Conservation (phyloP, 2,329 filamentous ascomycete genomes). For the Ceratocystis variospora region DNA sequence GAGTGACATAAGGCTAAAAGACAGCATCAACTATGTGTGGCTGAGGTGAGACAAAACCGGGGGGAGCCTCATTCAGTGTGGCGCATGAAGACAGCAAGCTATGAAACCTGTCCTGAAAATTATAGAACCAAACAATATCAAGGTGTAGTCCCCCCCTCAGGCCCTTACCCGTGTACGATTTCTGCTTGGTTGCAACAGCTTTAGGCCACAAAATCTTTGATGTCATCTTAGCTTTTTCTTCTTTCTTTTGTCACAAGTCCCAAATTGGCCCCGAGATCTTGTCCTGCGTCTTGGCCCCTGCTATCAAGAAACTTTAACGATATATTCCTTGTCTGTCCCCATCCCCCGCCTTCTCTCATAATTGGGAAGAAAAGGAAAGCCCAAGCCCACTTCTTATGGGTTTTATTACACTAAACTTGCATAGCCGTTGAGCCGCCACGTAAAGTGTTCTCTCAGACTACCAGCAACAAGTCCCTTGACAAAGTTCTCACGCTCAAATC, state of each 20-base stretch:
- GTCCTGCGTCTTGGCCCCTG: not conserved
- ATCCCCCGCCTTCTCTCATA: slow-evolving; percentile 5
- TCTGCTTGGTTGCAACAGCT: not conserved
- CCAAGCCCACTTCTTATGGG: slow-evolving; percentile 10
- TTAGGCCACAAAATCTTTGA: too few species aligned
- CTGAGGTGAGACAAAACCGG: not conserved
- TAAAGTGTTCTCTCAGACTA: slow-evolving; percentile 10
- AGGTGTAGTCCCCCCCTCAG: not conserved
- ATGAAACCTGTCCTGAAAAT: not conserved
- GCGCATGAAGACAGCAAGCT: not conserved
- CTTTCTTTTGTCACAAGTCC: not conserved
- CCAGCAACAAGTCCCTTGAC: not conserved
- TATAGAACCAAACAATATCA: not conserved
- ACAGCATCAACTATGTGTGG: not conserved
- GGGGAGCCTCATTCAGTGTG: not conserved
- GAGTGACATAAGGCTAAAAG: not conserved
- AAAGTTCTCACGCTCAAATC: slow-evolving; percentile 8
- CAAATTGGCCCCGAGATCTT: not conserved
- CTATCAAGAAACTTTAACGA: not conserved
- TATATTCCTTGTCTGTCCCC: not conserved
- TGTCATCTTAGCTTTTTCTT: not conserved
- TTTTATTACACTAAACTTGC: not conserved
- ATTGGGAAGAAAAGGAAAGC: not conserved
- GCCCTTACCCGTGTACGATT: not conserved
- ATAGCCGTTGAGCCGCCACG: slow-evolving; percentile 11